Conservation (phyloP, 495 filamentous ascomycete genomes). For the Xylaria curta region DNA sequence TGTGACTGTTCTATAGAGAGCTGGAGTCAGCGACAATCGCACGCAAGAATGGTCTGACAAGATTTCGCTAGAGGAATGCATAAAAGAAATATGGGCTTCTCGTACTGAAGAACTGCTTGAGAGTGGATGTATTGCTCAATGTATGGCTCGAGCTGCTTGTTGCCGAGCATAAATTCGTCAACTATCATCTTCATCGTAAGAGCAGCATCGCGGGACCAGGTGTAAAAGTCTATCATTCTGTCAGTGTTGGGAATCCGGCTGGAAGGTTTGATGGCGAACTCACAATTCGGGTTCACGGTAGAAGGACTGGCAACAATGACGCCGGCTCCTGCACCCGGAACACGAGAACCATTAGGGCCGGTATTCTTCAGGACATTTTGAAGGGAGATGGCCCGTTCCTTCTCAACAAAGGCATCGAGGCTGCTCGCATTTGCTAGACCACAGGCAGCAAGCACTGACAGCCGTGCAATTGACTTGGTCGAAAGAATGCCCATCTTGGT, state of each 20-base stretch:
- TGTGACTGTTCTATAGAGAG: constrained; percentile 27
- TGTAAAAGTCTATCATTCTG: constrained; percentile 57
- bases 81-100: constrained; percentile 62
- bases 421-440: constrained; percentile 22
- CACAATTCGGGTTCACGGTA: constrained; percentile 61
- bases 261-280: constrained; percentile 31
- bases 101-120: constrained; percentile 57
- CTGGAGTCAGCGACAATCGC: not conserved
- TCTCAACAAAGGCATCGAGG: constrained; percentile 44
- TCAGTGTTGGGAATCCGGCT: not conserved
- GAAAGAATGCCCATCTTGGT: constrained; percentile 25
- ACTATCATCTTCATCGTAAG: constrained; percentile 63
- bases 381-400: constrained; percentile 50
- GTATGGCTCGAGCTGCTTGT: constrained; percentile 34
- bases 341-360: constrained; percentile 54
- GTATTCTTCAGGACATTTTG: constrained; percentile 65
- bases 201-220: constrained; percentile 67
- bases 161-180: constrained; percentile 52
- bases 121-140: constrained; percentile 63
- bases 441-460: constrained; percentile 20
- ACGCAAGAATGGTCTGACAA: not conserved
- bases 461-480: constrained; percentile 11
- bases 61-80: constrained; percentile 38
- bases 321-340: constrained; percentile 54
- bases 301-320: constrained; percentile 64